Base-by-base conservation (phyloP, 2,329 filamentous ascomycete species). In the Capronia coronata region DNA sequence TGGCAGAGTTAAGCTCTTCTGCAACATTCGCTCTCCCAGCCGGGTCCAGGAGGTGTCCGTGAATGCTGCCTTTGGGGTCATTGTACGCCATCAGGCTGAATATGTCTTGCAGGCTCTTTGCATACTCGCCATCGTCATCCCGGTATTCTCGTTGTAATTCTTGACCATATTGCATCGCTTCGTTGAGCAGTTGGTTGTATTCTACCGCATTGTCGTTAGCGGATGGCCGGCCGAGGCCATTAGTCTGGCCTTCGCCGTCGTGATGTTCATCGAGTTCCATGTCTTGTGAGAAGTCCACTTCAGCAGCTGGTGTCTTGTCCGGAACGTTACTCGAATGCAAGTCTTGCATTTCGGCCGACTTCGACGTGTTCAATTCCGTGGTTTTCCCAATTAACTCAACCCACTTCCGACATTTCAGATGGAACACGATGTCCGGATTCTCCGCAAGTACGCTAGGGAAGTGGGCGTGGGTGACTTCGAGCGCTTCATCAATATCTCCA, bases 1-100 rank as follows among this genome's bases (percentile, higher is more conserved):
- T 95, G 40, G 88, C 90, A 53, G 87, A 87, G 67, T 97, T 97
- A 49, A 98, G 74, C 67, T 95, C 90, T 70, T 98, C 93, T 7
- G 90, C 90, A 34, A 97, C 87, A 14, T 80, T 75, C 14, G 83
- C 79, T 37, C 93, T 75, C 1, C 87, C 88, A 45, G 78, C 79
- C 32, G 78, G 75, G 61, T 94, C 87, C 49, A 98, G 72, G 52
- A 96, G 71, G 63, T 87, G 84, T 13, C 84, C 83, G 51, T 96
- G 78, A 51, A 84, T 79, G 55, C 86, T 87, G 59, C 83, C 80
- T 13, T 85, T 75, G 0, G 90, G 87, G 63, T 96, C 87, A 29
- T 79, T 71, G 63, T 97, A 98, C 1, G 90, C 90, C 56, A 97
- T 79, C 47, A 96, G 73, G 5, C 88, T 86, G 68, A 93, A 95